Percentiles rank a stretch among this genome's conserved stretches.
These are phyloP conservation scores for Colletotrichum zoysiae DNA, from an alignment of 2,329 filamentous ascomycete species.

Conservation along the genomic window DNA sequence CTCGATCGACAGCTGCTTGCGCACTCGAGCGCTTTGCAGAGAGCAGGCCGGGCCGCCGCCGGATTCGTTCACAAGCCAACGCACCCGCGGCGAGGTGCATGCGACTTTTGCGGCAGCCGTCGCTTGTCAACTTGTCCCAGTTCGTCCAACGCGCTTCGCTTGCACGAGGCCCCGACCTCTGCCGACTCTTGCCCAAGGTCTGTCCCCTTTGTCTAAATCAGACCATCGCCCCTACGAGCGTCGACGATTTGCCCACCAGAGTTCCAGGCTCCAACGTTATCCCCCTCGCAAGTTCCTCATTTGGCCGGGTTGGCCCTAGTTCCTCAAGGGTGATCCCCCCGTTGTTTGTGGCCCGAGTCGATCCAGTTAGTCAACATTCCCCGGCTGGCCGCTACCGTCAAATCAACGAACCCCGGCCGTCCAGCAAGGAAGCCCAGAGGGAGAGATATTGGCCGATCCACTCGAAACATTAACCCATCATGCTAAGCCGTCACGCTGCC, in stretches of 20 bases:
- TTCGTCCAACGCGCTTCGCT: slow-evolving; percentile 22
- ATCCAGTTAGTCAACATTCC: slow-evolving; percentile 16
- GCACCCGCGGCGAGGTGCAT: slow-evolving; percentile 26
- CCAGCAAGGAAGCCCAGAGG: slow-evolving; percentile 25
- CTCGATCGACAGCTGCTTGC: slow-evolving; percentile 28
- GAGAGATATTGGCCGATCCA: slow-evolving; percentile 44
- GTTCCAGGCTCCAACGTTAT: slow-evolving; percentile 12
- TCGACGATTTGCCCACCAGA: slow-evolving; percentile 3
- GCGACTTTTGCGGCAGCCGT: slow-evolving; percentile 26
- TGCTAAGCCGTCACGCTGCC: slow-evolving; percentile 50
- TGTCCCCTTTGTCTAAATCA: slow-evolving; percentile 32
- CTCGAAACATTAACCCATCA: slow-evolving; percentile 54
- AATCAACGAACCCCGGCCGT: slow-evolving; percentile 19
- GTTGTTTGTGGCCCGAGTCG: slow-evolving; percentile 19
- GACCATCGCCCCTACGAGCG: slow-evolving; percentile 7
- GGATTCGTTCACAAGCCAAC: slow-evolving; percentile 17
- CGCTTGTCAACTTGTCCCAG: slow-evolving; percentile 30
- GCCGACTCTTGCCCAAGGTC: slow-evolving; percentile 27
- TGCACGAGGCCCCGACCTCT: slow-evolving; percentile 36
- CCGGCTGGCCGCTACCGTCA: slow-evolving; percentile 21
- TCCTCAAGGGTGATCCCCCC: neutral
- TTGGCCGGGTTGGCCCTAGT: slow-evolving; percentile 20
- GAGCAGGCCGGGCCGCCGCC: slow-evolving; percentile 17
- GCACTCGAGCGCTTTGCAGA: slow-evolving; percentile 23
- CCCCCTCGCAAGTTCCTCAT: neutral